phyloP scores from a whole-genome alignment of 768 basidiomycete genomes.

The Amanita rubescens region DNA sequence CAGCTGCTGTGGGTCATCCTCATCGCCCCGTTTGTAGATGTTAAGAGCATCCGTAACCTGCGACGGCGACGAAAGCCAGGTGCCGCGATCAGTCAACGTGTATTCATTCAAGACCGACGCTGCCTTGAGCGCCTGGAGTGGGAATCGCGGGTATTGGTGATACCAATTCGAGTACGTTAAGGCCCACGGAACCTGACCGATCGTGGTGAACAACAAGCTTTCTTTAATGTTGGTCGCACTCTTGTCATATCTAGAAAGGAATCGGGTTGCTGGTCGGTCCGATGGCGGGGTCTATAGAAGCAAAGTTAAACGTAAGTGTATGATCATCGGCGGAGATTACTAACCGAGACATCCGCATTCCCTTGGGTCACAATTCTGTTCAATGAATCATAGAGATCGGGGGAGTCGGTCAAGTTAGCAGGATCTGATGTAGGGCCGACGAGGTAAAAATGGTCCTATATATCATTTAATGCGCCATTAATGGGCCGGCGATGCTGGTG shows the following conservation, averaged over 20 bases:
- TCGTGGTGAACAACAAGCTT: conserved; percentile 37
- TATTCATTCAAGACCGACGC: conserved; percentile 43
- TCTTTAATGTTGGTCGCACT: conserved; percentile 56
- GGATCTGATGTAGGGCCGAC: conserved; percentile 44
- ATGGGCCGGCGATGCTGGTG: background rate
- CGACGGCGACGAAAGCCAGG: conserved; percentile 36
- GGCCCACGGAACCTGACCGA: conserved; percentile 55
- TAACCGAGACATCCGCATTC: conserved; percentile 35
- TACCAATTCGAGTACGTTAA: conserved; percentile 48
- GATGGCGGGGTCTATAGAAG: conserved; percentile 19
- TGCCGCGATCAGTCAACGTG: conserved; percentile 45
- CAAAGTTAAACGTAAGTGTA: background rate
- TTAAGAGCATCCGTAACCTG: conserved; percentile 23
- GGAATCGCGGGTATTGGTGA: conserved; percentile 49
- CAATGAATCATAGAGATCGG: conserved; percentile 36
- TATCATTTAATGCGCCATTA: background rate
- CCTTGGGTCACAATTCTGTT: conserved; percentile 38
- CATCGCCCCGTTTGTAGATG: conserved; percentile 35
- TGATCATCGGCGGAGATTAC: conserved; percentile 19
- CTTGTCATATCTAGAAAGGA: conserved; percentile 51
- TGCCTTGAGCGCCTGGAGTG: conserved; percentile 38
- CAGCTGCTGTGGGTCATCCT: conserved; percentile 24
- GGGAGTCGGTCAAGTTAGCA: conserved; percentile 25
- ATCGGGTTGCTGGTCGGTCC: conserved; percentile 32
- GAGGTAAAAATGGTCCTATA: conserved; percentile 43